phyloP scores from a whole-genome alignment of 176 grass and related monocot genomes.

The Juncus effusus region DNA sequence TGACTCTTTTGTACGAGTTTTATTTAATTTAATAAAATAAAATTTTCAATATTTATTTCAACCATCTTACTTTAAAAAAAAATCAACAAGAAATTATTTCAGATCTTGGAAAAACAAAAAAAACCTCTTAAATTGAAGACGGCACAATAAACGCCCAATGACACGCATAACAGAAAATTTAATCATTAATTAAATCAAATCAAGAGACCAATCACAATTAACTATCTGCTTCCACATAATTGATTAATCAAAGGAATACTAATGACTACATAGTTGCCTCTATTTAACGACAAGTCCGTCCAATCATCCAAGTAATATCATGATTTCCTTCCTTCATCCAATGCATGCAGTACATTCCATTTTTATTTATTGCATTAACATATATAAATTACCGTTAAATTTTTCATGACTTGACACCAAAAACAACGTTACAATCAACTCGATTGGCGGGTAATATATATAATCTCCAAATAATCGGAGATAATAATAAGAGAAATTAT shows the following conservation, averaged over 20 bases:
- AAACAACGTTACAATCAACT: too few relatives aligned
- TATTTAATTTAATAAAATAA: background rate
- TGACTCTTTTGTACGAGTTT: background rate
- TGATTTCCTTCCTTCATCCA: too few relatives aligned
- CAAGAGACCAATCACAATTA: background rate
- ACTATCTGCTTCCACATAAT: slow-evolving; percentile 17
- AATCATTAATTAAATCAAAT: slow-evolving; percentile 1
- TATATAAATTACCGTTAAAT: too few relatives aligned
- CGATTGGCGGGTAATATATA: too few relatives aligned
- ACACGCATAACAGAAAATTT: slow-evolving; percentile 22
- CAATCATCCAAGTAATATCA: too few relatives aligned
- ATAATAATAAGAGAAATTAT: too few relatives aligned
- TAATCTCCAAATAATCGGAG: too few relatives aligned
- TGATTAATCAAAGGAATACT: background rate
- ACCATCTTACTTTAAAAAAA: background rate
- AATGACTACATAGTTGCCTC: too few relatives aligned
- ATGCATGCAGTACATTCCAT: too few relatives aligned
- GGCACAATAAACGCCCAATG: background rate
- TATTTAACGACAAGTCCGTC: too few relatives aligned
- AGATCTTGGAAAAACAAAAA: slow-evolving; percentile 2
- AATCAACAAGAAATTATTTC: slow-evolving; percentile 8
- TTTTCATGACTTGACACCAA: too few relatives aligned
- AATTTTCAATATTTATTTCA: background rate
- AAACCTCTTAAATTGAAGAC: slow-evolving; percentile 1
- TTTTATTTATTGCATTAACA: too few relatives aligned